Evolutionary conservation across 2,329 filamentous ascomycete genomes (phyloP), one percentile per base, ranked within the genome.

Genomic region (Fusarium multiceps): DNA sequence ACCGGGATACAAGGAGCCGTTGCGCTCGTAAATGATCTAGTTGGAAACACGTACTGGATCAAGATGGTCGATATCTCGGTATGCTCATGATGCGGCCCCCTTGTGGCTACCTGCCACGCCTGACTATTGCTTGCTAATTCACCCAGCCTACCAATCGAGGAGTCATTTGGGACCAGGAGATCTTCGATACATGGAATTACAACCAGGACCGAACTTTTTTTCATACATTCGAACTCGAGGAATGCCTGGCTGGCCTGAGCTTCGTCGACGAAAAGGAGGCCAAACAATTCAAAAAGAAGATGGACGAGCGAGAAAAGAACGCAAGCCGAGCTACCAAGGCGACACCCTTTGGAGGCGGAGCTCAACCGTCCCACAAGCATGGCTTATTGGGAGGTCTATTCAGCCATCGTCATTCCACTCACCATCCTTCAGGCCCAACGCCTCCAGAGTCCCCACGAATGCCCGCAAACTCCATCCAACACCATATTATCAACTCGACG

Each of bases 221-320:
- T 82, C 94, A 98, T 81, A 94, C 93, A 8, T 99, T 99, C 78
- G 96, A 99, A 82, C 87, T 97, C 59, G 94, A 98, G 81, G 90
- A 97, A 69, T 98, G 94, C 76, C 83, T 97, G 65, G 96, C 94
- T 8, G 96, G 91, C 1, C 83, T 99, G 64, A 97, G 93, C 25
- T 99, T 99, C 76, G 90, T 92, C 66, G 96, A 98, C 80, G 96
- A 98, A 84, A 98, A 98, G 81, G 96, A 99, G 83, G 96, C 96
- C 34, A 97, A 93, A 82, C 92, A 93, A 63, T 98, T 99, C 83
- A 91, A 94, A 81, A 97, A 98, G 87, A 98, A 98, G 85, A 93
- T 99, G 88, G 91, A 96, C 74, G 94, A 98, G 78, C 88, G 94
- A 71, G 94, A 98, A 82, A 98, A 97, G 87, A 94, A 95, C 82